phyloP scores from a whole-genome alignment of 805 yeast genomes.

The Ogataea ganodermae region DNA sequence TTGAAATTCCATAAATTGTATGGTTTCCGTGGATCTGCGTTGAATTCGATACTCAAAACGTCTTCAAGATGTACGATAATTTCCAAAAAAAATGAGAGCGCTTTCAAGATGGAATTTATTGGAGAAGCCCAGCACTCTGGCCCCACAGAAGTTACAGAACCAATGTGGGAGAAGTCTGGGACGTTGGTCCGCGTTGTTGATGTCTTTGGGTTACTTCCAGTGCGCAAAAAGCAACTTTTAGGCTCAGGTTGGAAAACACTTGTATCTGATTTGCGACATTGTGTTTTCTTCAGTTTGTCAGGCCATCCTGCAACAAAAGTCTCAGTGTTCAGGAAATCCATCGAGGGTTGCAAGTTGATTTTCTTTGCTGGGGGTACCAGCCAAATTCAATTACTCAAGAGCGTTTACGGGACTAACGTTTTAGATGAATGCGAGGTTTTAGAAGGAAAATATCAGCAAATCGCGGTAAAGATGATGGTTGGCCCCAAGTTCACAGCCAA shows the following conservation, averaged over 20 bases:
- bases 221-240: constrained; percentile 37
- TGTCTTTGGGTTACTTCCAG: constrained; percentile 47
- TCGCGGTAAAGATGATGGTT: constrained; percentile 40
- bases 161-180: constrained; percentile 30
- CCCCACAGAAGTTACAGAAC: not conserved
- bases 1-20: constrained; percentile 43
- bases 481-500: constrained; percentile 39
- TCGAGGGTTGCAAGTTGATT: constrained; percentile 5
- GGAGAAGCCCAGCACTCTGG: constrained; percentile 17
- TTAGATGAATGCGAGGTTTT: constrained; percentile 30
- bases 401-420: constrained; percentile 36
- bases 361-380: constrained; percentile 3
- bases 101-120: constrained; percentile 28
- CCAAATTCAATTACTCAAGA: constrained; percentile 20
- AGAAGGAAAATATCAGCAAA: constrained; percentile 30
- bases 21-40: constrained; percentile 78
- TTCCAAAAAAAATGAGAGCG: constrained; percentile 41
- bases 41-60: constrained; percentile 53
- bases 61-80: constrained; percentile 46
- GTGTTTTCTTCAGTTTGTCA: constrained; percentile 34
- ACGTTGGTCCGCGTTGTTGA: constrained; percentile 41
- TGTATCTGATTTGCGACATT: constrained; percentile 33
- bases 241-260: constrained; percentile 26
- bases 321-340: constrained; percentile 9
- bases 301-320: constrained; percentile 29